phyloP scores from a whole-genome alignment of 257 asterid species.

The Craterostigma plantagineum region DNA sequence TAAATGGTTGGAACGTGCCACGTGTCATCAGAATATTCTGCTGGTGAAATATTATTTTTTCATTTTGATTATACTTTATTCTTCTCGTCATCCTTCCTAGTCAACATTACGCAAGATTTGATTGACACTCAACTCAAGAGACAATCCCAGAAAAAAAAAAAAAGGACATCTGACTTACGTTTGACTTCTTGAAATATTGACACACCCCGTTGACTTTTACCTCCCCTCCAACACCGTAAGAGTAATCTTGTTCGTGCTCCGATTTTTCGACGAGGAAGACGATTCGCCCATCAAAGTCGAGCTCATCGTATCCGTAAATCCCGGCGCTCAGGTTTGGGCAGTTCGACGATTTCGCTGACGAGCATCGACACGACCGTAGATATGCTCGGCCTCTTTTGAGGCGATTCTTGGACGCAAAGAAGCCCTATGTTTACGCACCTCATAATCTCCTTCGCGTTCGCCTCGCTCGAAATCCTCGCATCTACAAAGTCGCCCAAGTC shows the following conservation, averaged over 20 bases:
- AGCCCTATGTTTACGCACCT: slow-evolving; percentile 14
- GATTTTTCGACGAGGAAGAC: not conserved
- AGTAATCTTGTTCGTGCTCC: slow-evolving; percentile 8
- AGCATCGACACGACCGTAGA: slow-evolving; percentile 14
- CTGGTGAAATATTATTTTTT: too few species aligned
- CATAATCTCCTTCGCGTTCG: slow-evolving; percentile 2
- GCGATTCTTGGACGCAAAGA: slow-evolving; percentile 12
- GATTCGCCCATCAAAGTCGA: slow-evolving; percentile 2
- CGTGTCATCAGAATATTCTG: too few species aligned
- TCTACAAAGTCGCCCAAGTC: slow-evolving; percentile 5
- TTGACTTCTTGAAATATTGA: too few species aligned
- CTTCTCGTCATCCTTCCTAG: too few species aligned
- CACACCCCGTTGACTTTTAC: not conserved
- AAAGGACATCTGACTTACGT: too few species aligned
- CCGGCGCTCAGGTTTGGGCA: slow-evolving; percentile 9
- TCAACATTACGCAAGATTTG: too few species aligned
- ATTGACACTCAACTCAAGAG: too few species aligned
- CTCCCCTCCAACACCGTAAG: slow-evolving; percentile 12
- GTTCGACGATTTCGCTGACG: slow-evolving; percentile 7
- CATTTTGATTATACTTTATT: too few species aligned
- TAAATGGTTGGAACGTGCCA: too few species aligned
- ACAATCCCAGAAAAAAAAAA: too few species aligned
- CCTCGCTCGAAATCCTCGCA: slow-evolving; percentile 1
- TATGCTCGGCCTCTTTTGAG: slow-evolving; percentile 5
- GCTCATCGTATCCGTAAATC: slow-evolving; percentile 10